Evolutionary conservation across 345 rosid genomes (phyloP), one percentile per base, ranked within the genome.

Genomic region (Pistacia vera): DNA sequence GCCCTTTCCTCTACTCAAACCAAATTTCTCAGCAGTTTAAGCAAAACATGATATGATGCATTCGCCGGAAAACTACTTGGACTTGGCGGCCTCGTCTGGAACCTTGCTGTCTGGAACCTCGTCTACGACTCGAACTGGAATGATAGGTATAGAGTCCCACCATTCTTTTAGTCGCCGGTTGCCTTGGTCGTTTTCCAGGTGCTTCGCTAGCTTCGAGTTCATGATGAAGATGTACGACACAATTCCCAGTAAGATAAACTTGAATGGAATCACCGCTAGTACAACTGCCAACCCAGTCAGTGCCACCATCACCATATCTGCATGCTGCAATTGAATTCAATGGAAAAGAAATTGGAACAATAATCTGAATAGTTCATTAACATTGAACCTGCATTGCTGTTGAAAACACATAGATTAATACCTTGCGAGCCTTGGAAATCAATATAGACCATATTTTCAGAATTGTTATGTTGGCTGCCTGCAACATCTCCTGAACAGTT

Each of bases 141-240:
- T 82, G 44, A 90, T 81, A 2, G 99, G 98, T 80, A 94, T 92
- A 0, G 97, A 88, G 63, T 87, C 97, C 98, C 98, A 96, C 99
- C 99, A 94, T 82, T 92, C 97, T 67, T 85, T 84, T 28, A 88
- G 68, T 75, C 97, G 83, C 51, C 97, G 81, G 59, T 89, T 85
- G 56, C 91, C 89, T 75, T 81, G 84, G n/a, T 85, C 87, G 41
- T 83, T 83, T 75, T 55, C 81, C 63, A 82, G 62, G 75, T 51
- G 30, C 82, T 79, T 86, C 66, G 92, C 92, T 7, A 86, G 51
- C 69, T 81, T 81, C 10, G 93, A 88, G 72, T 87, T 92, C 86
- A 78, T 75, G 4, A 87, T 20, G 65, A 88, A 81, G 74, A 55
- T 58, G 60, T 85, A 75, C 41, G 83, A 3, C n/a, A 68, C 67